Evolutionary conservation across 1,139 yeast species (phyloP).

Genomic region (Candida albicans): DNA sequence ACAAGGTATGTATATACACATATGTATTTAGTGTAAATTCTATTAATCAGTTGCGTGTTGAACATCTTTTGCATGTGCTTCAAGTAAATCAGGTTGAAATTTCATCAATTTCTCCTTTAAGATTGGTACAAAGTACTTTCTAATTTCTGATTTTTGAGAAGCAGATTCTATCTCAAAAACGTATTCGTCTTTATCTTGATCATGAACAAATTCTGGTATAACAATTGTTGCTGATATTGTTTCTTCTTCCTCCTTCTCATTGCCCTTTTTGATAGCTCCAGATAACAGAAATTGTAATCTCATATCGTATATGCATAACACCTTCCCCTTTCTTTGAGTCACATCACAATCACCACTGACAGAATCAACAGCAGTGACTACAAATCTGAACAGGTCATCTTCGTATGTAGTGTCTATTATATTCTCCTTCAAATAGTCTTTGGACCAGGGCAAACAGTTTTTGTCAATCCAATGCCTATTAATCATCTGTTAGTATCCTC

Average conservation of each 20-base stretch:
- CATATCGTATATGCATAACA: slow-evolving; percentile 71
- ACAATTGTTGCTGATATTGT: slow-evolving; percentile 38
- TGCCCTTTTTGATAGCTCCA: slow-evolving; percentile 28
- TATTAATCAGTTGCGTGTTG: slow-evolving; percentile 41
- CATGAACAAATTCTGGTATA: slow-evolving; percentile 73
- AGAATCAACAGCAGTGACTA: slow-evolving; percentile 41
- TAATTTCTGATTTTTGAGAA: slow-evolving; percentile 38
- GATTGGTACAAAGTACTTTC: slow-evolving; percentile 50
- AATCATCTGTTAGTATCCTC: slow-evolving; percentile 19
- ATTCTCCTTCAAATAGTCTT: slow-evolving; percentile 51
- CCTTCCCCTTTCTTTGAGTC: slow-evolving; percentile 79
- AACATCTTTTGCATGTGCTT: slow-evolving; percentile 59
- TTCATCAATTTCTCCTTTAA: slow-evolving; percentile 48
- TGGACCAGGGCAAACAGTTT: slow-evolving; percentile 77
- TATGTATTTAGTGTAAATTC: not conserved
- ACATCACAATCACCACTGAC: slow-evolving; percentile 77
- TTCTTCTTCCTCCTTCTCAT: slow-evolving; percentile 21
- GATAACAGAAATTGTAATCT: slow-evolving; percentile 47
- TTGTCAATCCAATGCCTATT: slow-evolving; percentile 83
- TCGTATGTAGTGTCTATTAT: slow-evolving; percentile 38
- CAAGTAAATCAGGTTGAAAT: slow-evolving; percentile 63
- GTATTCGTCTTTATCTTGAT: slow-evolving; percentile 65
- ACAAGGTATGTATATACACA: not conserved
- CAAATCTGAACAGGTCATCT: slow-evolving; percentile 33
- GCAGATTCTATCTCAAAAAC: slow-evolving; percentile 50